Base-by-base conservation (phyloP, 257 asterid species). In the Nicotiana otophora region DNA sequence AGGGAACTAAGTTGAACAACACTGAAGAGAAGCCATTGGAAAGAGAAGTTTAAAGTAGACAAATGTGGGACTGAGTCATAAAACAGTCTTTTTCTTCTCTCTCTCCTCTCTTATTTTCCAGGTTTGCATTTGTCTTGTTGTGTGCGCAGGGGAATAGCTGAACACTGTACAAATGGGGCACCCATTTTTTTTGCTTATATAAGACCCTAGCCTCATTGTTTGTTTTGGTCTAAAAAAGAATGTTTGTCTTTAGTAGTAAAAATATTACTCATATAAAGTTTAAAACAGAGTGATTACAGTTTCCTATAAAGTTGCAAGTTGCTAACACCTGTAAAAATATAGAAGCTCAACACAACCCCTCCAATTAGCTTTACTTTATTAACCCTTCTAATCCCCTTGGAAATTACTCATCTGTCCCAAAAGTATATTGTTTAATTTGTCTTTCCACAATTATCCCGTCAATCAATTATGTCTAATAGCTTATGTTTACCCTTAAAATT, bases 61-160 rank as follows among this genome's bases (percentile, higher is more conserved):
- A 74, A 51, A 26, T 7, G 16, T 19, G 78, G 16, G 12, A 61
- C 78, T 26, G 42, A 23, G 78, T 20, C 78, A 70, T 8, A 42
- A 70, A 74, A 51, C 42, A 48, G 63, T 74, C 63, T 74, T 26
- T 15, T 48, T 15, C 14, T 74, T 46, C 77, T 48, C 60, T 72
- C 78, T 72, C 39, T 74, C 20, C 15, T 46, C 53, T 46, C 80
- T 74, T 36, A 1, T 26, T 74, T 23, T 48, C 15, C 63, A 74
- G 79, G 79, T 48, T 30, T 74, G 62, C 3, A 74, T 48, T 74
- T 74, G 79, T 74, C 79, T 48, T 74, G 42, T 74, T 74, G 16
- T 39, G 7, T 74, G 62, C 8, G 79, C 15, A 23, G 63, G 80
- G 42, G 39, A 74, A 64, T 28, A 64, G n/a, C n/a, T 5, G 10